These are phyloP conservation scores for Hyaloscypha bicolor DNA, from an alignment of 495 filamentous ascomycete species.

Conservation along the genomic window DNA sequence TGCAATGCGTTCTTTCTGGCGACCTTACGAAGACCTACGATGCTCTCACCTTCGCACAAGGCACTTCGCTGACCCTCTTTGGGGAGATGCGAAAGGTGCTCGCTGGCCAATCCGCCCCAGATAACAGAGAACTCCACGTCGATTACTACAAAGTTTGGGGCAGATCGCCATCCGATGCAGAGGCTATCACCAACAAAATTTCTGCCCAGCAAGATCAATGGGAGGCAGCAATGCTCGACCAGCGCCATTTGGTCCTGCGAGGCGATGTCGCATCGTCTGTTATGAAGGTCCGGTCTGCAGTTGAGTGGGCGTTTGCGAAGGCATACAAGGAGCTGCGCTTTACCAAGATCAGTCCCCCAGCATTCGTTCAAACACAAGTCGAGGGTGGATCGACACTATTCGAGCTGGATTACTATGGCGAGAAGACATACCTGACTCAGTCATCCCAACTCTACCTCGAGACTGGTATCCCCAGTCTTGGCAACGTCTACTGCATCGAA, in stretches of 20 bases:
- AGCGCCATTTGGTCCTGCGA: conserved; percentile 88
- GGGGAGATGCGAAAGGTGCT: conserved; percentile 90
- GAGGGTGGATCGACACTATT: conserved; percentile 96
- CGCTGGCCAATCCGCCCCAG: conserved; percentile 75
- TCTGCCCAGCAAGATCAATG: conserved; percentile 67
- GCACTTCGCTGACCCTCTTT: conserved; percentile 83
- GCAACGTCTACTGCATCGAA: conserved; percentile 96
- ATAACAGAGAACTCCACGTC: conserved; percentile 88
- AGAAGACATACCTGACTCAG: conserved; percentile 93
- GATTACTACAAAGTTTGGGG: conserved; percentile 91
- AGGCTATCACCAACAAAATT: conserved; percentile 92
- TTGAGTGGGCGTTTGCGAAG: conserved; percentile 81
- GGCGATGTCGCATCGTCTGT: conserved; percentile 85
- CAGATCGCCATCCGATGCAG: conserved; percentile 82
- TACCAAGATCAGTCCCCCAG: conserved; percentile 87
- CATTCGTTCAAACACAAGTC: conserved; percentile 98
- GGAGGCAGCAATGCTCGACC: conserved; percentile 83
- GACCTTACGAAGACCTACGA: conserved; percentile 91
- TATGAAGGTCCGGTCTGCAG: conserved; percentile 87
- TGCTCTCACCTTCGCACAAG: conserved; percentile 82
- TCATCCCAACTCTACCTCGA: conserved; percentile 98
- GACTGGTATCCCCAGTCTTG: conserved; percentile 86
- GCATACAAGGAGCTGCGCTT: conserved; percentile 79
- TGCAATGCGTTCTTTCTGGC: conserved; percentile 88
- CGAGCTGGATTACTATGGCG: conserved; percentile 90